Evolutionary conservation across 2,329 filamentous ascomycete genomes (phyloP).

Genomic region (Penicillium vulpinum): DNA sequence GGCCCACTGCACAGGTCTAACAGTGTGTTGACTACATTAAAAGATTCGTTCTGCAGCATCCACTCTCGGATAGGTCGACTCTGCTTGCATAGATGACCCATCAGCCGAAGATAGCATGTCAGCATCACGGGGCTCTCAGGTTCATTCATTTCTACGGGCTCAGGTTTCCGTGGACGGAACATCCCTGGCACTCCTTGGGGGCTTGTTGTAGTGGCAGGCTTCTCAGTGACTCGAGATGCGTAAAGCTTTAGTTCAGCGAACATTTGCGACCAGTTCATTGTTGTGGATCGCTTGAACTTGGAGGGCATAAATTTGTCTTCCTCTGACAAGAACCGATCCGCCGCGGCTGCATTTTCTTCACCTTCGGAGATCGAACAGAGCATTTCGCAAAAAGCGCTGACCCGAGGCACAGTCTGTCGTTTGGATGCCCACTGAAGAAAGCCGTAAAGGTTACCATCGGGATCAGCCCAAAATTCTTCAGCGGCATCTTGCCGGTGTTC

Average conservation of each 20-base stretch:
- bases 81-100: slow-evolving; percentile 76
- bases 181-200: slow-evolving; percentile 57
- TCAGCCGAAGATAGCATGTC: slow-evolving; percentile 86
- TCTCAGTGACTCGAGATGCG: slow-evolving; percentile 73
- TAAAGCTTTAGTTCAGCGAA: slow-evolving; percentile 88
- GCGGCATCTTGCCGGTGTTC: slow-evolving; percentile 82
- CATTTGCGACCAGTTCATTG: slow-evolving; percentile 90
- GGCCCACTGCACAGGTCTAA: slow-evolving; percentile 76
- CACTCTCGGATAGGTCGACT: slow-evolving; percentile 72
- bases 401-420: slow-evolving; percentile 90
- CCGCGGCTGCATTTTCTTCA: slow-evolving; percentile 76
- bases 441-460: slow-evolving; percentile 88
- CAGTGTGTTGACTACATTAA: slow-evolving; percentile 71
- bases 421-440: slow-evolving; percentile 98
- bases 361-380: slow-evolving; percentile 83
- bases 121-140: slow-evolving; percentile 96
- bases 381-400: slow-evolving; percentile 96
- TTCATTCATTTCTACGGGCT: slow-evolving; percentile 73
- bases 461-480: slow-evolving; percentile 86
- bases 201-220: slow-evolving; percentile 51
- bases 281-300: slow-evolving; percentile 78
- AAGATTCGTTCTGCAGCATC: slow-evolving; percentile 66
- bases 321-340: slow-evolving; percentile 86
- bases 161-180: slow-evolving; percentile 61
- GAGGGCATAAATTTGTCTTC: slow-evolving; percentile 72